Evolutionary conservation across 2,329 filamentous ascomycete species (phyloP).

Genomic region (Xylaria sp.): DNA sequence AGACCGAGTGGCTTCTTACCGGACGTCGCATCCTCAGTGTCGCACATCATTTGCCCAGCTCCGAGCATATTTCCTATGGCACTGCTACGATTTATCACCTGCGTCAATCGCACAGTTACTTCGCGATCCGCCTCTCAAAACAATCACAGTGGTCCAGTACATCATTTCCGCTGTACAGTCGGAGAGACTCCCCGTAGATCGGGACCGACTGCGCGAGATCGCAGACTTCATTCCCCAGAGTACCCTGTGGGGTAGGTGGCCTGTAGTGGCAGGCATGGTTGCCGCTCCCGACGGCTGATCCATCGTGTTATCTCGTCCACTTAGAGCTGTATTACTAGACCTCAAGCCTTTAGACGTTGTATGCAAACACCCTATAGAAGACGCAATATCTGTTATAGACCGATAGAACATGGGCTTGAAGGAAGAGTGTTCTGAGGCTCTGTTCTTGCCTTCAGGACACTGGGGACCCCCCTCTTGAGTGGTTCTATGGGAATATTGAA

Average conservation of each 20-base stretch:
- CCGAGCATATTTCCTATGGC: conserved; percentile 74
- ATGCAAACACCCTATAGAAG: background rate
- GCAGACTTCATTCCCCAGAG: conserved; percentile 50
- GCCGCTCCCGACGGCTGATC: background rate
- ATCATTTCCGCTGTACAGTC: conserved; percentile 66
- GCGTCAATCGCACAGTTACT: conserved; percentile 64
- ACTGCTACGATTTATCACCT: conserved; percentile 62
- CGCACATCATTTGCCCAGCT: conserved; percentile 52
- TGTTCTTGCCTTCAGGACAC: background rate
- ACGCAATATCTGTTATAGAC: background rate
- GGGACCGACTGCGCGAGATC: conserved; percentile 57
- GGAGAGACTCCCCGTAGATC: conserved; percentile 62
- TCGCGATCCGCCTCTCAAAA: conserved; percentile 69
- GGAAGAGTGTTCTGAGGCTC: background rate
- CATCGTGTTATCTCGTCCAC: background rate
- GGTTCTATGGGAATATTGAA: background rate
- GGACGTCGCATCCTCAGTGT: conserved; percentile 43
- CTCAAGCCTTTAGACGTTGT: background rate
- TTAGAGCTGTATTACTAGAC: background rate
- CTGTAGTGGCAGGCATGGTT: conserved; percentile 18
- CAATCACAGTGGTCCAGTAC: conserved; percentile 66
- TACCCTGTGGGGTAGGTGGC: conserved; percentile 25
- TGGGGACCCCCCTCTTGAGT: background rate
- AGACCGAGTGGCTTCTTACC: conserved; percentile 53
- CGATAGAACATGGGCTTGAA: background rate